Percentiles rank a stretch among this genome's conserved stretches.
phyloP scores from a whole-genome alignment of 2,329 filamentous ascomycete species.

The Scleromitrula shiraiana region DNA sequence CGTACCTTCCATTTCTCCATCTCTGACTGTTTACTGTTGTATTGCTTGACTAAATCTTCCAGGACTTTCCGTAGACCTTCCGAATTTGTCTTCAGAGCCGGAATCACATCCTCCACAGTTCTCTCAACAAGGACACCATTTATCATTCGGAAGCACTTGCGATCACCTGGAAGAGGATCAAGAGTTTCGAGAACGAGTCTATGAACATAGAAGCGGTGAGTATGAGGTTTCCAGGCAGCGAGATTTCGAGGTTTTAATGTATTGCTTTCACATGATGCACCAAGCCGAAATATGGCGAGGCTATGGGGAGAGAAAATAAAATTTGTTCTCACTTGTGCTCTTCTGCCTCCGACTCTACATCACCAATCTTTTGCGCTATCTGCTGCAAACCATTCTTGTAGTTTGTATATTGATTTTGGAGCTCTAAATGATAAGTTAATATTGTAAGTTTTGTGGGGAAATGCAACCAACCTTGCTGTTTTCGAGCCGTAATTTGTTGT shows the following conservation, averaged over 20 bases:
- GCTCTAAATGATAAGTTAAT: constrained; percentile 43
- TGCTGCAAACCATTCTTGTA: constrained; percentile 78
- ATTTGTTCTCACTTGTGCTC: constrained; percentile 76
- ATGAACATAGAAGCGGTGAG: constrained; percentile 34
- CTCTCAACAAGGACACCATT: constrained; percentile 93
- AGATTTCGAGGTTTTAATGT: constrained; percentile 4
- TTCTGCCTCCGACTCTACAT: constrained; percentile 94
- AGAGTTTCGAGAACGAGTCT: constrained; percentile 94
- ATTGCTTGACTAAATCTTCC: constrained; percentile 92
- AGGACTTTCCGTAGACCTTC: constrained; percentile 91
- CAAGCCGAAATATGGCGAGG: neutral
- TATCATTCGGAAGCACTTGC: constrained; percentile 98
- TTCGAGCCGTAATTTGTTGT: constrained; percentile 28
- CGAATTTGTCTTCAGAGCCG: constrained; percentile 84
- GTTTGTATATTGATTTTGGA: constrained; percentile 71
- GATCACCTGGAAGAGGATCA: constrained; percentile 69
- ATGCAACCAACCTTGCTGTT: constrained; percentile 29
- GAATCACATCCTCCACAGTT: constrained; percentile 86
- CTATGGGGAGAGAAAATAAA: neutral
- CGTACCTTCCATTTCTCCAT: constrained; percentile 97
- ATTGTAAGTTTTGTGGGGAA: neutral
- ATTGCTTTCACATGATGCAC: neutral
- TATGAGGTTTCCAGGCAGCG: constrained; percentile 19
- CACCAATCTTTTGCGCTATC: constrained; percentile 91
- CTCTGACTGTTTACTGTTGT: constrained; percentile 89